Base-by-base conservation (phyloP, 805 yeast genomes). In the Metahyphopichia silvanorum region DNA sequence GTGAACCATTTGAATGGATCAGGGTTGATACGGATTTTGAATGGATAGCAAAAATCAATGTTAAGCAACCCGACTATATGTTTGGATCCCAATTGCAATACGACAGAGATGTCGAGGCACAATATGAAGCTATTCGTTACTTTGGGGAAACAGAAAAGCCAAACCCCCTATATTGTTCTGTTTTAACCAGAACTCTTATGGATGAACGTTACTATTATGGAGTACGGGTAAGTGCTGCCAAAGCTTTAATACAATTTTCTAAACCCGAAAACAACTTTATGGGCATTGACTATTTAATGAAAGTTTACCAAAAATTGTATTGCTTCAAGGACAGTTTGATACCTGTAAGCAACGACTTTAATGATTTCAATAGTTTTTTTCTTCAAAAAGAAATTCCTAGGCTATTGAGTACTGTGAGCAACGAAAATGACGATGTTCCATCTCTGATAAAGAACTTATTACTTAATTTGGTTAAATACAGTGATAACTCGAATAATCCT, bases 11-110 rank as follows among this genome's bases (percentile, higher is more conserved):
- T 58, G 98, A 93, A 49, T 93, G 99, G 99, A 71, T 93, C 23
- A 71, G 99, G 46, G 86, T 91, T n/a, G 99, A 93, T 60, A 89
- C 97, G 0, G 99, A 93, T 55, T 85, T 82, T 49, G 98, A 93
- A 55, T 93, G 99, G 99, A 82, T 93, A 31, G 86, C 95, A 39
- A 77, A 76, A 43, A 67, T 86, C 15, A 71, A 78, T 37, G 77
- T 93, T 21, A 86, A 81, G 45, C 96, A 89, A 57, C 95, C 96
- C 0, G 97, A 88, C 47, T 84, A 87, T 51, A 93, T 93, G 97
- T 93, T 76, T 53, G 85, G 87, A 1, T 86, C 98, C 0, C 98
- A 93, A 51, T 62, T 93, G 19, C 93, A 86, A 46, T 95, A 88
- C 52, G 99, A 93, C 58, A 66, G 96, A 40, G 99, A 93, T 51